Conservation (phyloP, 2,329 filamentous ascomycete genomes). For the Diaporthe citriasiana region DNA sequence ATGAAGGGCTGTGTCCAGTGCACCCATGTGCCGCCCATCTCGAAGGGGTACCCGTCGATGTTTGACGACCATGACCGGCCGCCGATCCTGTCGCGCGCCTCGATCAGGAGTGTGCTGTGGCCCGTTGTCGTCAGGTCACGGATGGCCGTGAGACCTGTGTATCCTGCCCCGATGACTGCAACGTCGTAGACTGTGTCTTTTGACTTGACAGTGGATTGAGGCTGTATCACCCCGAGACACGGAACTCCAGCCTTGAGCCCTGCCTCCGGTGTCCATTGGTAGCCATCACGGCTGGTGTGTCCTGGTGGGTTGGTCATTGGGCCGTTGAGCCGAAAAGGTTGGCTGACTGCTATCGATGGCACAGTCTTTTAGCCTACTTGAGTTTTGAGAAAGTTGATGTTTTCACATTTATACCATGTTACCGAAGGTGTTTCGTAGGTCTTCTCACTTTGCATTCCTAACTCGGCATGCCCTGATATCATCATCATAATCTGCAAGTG, state of each 20-base stretch:
- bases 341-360: neutral
- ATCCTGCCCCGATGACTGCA: constrained; percentile 52
- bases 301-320: constrained; percentile 38
- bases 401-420: constrained; percentile 5
- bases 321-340: neutral
- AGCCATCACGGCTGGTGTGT: constrained; percentile 42
- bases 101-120: constrained; percentile 57
- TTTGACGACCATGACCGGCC: constrained; percentile 62
- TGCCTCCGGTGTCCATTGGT: constrained; percentile 42
- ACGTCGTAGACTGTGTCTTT: constrained; percentile 42
- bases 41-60: constrained; percentile 59
- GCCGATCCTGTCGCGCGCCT: constrained; percentile 63
- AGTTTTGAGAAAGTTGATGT: too few relatives aligned
- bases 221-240: constrained; percentile 38
- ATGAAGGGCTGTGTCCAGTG: constrained; percentile 60
- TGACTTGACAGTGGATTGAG: constrained; percentile 16
- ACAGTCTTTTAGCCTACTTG: neutral
- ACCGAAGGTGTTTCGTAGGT: neutral
- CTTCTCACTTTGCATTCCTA: constrained; percentile 19
- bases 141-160: constrained; percentile 51
- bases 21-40: constrained; percentile 66
- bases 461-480: neutral
- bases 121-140: constrained; percentile 50
- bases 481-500: neutral
- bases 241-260: constrained; percentile 41